Conservation (phyloP, 139 green algal genomes). For the Ulvella scutata region DNA sequence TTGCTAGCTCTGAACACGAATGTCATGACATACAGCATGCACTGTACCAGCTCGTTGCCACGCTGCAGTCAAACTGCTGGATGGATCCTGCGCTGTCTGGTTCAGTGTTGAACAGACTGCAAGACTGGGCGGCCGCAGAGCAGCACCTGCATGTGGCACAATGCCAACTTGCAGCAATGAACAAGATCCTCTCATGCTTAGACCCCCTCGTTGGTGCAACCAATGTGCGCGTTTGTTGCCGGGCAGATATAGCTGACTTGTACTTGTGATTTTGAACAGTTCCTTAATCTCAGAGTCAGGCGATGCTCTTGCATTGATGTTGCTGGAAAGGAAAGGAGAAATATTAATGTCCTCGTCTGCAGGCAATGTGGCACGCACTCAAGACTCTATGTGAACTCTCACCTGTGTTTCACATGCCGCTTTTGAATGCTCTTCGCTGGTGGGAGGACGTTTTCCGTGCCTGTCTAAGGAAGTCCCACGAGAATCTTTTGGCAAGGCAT, state of each 20-base stretch:
- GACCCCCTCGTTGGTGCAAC: not conserved
- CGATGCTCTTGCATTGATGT: too few species aligned
- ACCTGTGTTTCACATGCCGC: not conserved
- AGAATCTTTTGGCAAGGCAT: too few species aligned
- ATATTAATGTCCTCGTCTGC: not conserved
- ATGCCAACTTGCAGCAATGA: not conserved
- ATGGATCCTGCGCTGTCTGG: not conserved
- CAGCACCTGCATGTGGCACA: not conserved
- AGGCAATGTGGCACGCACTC: not conserved
- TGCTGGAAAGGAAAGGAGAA: too few species aligned
- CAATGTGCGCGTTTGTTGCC: not conserved
- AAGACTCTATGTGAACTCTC: not conserved
- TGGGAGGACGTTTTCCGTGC: not conserved
- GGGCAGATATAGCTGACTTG: not conserved
- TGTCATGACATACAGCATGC: not conserved
- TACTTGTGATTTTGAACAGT: not conserved
- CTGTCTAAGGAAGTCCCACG: not conserved
- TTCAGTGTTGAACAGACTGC: not conserved
- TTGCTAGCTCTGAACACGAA: not conserved
- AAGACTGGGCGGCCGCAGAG: not conserved
- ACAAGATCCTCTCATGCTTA: not conserved
- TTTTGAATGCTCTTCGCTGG: not conserved
- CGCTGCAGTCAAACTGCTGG: not conserved
- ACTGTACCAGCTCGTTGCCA: not conserved
- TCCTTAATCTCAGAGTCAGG: too few species aligned